phyloP scores from a whole-genome alignment of 2,329 filamentous ascomycete species.

The Paraphaeosphaeria sporulosa region DNA sequence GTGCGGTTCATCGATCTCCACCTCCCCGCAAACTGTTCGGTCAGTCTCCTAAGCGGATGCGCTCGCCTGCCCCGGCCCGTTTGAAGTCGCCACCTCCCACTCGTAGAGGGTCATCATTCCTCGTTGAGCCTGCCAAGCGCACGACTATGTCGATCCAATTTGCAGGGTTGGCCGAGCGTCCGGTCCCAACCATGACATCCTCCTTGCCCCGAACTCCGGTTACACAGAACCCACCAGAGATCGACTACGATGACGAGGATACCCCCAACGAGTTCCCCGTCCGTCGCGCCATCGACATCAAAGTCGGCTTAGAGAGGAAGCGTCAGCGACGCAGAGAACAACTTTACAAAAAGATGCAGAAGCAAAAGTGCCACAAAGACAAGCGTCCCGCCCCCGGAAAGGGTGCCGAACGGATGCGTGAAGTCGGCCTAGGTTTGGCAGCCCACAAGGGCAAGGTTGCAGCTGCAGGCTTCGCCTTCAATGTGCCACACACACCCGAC shows the following conservation, averaged over 20 bases:
- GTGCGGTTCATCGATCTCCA: conserved; percentile 46
- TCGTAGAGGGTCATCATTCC: conserved; percentile 52
- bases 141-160: conserved; percentile 53
- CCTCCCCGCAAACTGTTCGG: conserved; percentile 67
- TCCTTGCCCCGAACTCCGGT: conserved; percentile 84
- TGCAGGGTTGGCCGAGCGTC: conserved; percentile 66
- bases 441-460: conserved; percentile 67
- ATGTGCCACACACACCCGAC: conserved; percentile 34
- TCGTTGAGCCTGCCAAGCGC: conserved; percentile 47
- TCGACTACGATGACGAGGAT: conserved; percentile 50
- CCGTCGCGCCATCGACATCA: conserved; percentile 96
- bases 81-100: conserved; percentile 74
- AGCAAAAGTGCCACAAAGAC: conserved; percentile 79
- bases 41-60: conserved; percentile 72
- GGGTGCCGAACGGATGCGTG: conserved; percentile 91
- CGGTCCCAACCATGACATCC: conserved; percentile 78
- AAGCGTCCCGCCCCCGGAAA: conserved; percentile 79
- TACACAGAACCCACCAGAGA: conserved; percentile 28
- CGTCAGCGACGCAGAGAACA: conserved; percentile 92
- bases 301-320: conserved; percentile 87
- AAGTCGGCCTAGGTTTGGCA: conserved; percentile 87
- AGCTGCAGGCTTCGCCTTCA: conserved; percentile 34
- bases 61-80: conserved; percentile 49
- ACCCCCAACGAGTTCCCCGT: conserved; percentile 66
- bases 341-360: conserved; percentile 86